phyloP scores from a whole-genome alignment of 2,329 filamentous ascomycete genomes.

The Venturia oleaginea region DNA sequence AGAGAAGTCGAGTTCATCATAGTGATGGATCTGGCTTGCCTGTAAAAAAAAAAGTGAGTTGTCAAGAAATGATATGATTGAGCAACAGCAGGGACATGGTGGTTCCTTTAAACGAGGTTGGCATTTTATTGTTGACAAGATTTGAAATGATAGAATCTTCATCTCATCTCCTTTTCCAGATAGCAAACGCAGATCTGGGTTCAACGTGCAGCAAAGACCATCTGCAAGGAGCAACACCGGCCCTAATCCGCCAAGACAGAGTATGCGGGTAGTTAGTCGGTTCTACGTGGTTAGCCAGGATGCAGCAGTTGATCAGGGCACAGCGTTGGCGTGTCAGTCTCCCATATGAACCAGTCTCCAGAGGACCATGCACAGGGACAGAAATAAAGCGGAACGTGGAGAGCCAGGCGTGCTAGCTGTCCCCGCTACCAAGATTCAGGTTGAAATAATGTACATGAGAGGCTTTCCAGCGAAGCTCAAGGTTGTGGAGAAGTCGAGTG shows the following conservation, averaged over 20 bases:
- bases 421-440: not conserved
- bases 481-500: not conserved
- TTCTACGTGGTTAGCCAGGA: not conserved
- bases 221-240: not conserved
- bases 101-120: not conserved
- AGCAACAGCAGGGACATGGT: not conserved
- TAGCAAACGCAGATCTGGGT: not conserved
- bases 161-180: conserved; percentile 1
- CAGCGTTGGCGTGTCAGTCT: not conserved
- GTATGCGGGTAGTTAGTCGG: not conserved
- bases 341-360: not conserved
- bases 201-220: conserved; percentile 1
- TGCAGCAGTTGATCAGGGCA: not conserved
- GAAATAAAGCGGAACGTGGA: not conserved
- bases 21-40: not conserved
- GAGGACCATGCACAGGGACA: not conserved
- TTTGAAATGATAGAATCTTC: not conserved
- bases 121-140: not conserved
- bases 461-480: not conserved
- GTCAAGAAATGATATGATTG: not conserved
- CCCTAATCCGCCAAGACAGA: not conserved
- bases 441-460: not conserved
- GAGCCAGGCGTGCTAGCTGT: not conserved
- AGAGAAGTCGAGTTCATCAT: not conserved
- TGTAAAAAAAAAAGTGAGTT: not conserved